Conservation (phyloP, 202 grass and related monocot genomes). For the Elaeis oleifera region DNA sequence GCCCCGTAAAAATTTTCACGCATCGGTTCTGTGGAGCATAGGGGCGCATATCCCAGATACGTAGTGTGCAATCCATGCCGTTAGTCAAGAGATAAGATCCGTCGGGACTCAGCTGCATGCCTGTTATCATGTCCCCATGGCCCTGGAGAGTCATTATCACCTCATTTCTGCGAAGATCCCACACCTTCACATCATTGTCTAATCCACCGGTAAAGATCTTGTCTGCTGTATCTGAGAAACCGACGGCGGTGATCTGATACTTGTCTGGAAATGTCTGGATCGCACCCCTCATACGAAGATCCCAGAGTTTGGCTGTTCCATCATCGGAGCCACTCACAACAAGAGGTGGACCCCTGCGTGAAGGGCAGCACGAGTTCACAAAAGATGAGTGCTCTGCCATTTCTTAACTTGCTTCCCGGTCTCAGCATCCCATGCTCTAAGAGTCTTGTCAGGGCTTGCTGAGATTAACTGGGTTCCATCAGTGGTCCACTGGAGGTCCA, state of each 20-base stretch:
- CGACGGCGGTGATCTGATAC: conserved; percentile 88
- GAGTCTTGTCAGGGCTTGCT: conserved; percentile 86
- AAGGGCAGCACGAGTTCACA: conserved; percentile 87
- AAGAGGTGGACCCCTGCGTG: conserved; percentile 76
- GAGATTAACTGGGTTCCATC: conserved; percentile 82
- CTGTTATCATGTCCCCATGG: conserved; percentile 91
- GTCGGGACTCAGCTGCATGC: conserved; percentile 91
- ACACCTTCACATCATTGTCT: conserved; percentile 92
- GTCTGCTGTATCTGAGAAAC: conserved; percentile 91
- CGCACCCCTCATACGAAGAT: conserved; percentile 81
- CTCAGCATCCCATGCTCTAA: conserved; percentile 88
- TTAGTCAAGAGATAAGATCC: conserved; percentile 93
- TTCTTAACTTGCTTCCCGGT: conserved; percentile 94
- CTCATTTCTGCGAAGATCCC: conserved; percentile 95
- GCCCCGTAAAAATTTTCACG: conserved; percentile 85
- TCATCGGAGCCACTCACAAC: conserved; percentile 88
- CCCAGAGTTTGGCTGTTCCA: conserved; percentile 92
- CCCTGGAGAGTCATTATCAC: conserved; percentile 74
- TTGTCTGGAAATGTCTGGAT: conserved; percentile 95
- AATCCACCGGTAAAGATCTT: conserved; percentile 87
- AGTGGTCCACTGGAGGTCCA: conserved; percentile 87
- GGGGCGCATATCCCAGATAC: conserved; percentile 95
- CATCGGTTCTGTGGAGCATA: conserved; percentile 91
- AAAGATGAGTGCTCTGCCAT: conserved; percentile 95
- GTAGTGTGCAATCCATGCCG: conserved; percentile 81